Percentiles rank a stretch among this genome's conserved stretches.
Evolutionary conservation across 345 rosid species (phyloP).

Genomic region (Salix brachista): DNA sequence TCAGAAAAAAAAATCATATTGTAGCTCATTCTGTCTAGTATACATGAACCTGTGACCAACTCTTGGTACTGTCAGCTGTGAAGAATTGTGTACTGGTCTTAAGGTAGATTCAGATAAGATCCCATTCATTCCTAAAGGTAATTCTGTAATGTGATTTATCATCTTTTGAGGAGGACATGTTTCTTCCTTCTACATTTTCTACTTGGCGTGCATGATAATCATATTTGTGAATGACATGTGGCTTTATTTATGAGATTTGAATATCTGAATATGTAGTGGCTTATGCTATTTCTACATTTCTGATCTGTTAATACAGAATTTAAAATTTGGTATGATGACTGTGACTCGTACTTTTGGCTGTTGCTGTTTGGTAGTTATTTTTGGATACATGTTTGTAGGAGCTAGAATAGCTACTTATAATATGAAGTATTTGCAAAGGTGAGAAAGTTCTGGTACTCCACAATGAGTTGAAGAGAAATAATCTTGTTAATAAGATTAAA

Average conservation of each 20-base stretch:
- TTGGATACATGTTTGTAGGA: neutral
- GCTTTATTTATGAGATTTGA: neutral
- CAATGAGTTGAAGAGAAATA: neutral
- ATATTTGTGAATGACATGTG: neutral
- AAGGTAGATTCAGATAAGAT: neutral
- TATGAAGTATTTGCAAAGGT: neutral
- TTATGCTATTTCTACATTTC: neutral
- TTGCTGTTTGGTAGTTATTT: neutral
- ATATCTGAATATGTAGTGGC: neutral
- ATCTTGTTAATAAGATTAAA: conserved; percentile 17
- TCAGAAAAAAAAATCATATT: too few relatives aligned
- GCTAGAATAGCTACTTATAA: neutral
- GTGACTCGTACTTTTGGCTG: neutral
- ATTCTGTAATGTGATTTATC: neutral
- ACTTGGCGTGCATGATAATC: neutral
- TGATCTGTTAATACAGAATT: neutral
- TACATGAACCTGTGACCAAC: neutral
- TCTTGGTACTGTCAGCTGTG: neutral
- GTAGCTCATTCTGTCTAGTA: neutral
- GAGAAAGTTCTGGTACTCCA: neutral
- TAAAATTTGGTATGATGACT: neutral
- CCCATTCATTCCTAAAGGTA: neutral
- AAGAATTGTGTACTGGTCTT: neutral
- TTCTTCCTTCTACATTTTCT: neutral
- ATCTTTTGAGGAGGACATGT: neutral